Conservation (phyloP, 345 rosid species). For the Excoecaria agallocha region DNA sequence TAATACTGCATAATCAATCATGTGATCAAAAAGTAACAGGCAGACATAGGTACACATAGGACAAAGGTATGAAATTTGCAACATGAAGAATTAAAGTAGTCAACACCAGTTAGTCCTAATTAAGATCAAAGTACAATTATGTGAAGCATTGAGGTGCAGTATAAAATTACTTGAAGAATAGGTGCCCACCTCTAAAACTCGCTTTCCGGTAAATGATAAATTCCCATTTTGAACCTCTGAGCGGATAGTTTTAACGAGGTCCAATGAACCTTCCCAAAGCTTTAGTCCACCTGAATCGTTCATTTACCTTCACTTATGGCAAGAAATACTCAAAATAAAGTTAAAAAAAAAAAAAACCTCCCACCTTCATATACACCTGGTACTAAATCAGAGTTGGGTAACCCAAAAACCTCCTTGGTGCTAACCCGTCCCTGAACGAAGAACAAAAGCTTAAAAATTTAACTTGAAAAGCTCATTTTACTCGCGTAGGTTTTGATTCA, state of each 20-base stretch:
- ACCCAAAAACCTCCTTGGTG: slow-evolving; percentile 75
- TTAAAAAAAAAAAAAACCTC: not conserved
- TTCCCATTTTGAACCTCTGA: slow-evolving; percentile 49
- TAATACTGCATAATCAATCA: too few relatives aligned
- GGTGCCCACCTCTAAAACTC: slow-evolving; percentile 74
- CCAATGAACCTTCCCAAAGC: slow-evolving; percentile 96
- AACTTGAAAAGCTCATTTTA: not conserved
- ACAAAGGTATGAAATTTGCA: not conserved
- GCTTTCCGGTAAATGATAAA: slow-evolving; percentile 56
- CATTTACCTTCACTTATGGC: not conserved
- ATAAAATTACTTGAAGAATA: slow-evolving; percentile 30
- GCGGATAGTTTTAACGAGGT: slow-evolving; percentile 76
- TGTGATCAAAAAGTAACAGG: not conserved
- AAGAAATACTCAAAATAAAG: not conserved
- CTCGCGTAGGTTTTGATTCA: not conserved
- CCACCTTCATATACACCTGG: slow-evolving; percentile 95
- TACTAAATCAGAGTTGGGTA: slow-evolving; percentile 84
- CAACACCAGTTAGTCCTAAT: not conserved
- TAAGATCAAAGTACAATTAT: not conserved
- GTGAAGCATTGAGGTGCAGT: not conserved
- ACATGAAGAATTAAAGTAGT: not conserved
- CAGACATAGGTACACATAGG: not conserved
- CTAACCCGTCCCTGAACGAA: slow-evolving; percentile 72
- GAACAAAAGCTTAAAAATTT: not conserved
- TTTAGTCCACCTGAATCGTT: slow-evolving; percentile 71